Evolutionary conservation across 495 filamentous ascomycete genomes (phyloP).

Genomic region (Neurospora sp.): DNA sequence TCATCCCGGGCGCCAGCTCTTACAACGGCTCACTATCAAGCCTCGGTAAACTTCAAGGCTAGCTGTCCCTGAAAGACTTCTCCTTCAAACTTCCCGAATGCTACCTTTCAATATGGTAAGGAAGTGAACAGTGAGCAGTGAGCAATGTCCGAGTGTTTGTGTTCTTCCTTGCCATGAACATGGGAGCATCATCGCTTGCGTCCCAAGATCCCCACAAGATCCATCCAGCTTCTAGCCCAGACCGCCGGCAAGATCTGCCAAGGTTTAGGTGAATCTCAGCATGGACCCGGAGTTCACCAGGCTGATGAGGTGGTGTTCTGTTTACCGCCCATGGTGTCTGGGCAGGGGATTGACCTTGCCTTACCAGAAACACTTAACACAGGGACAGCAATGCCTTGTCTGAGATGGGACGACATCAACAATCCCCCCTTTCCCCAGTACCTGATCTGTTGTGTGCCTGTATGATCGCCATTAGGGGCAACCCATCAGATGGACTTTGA

Average conservation of each 20-base stretch:
- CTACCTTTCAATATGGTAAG: background rate
- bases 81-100: background rate
- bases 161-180: background rate
- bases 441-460: slow-evolving; percentile 11
- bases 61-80: background rate
- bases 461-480: slow-evolving; percentile 26
- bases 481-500: background rate
- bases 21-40: background rate
- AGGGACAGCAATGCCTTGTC: slow-evolving; percentile 12
- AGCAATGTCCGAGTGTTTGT: background rate
- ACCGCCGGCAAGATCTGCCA: slow-evolving; percentile 2
- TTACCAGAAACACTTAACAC: slow-evolving; percentile 12
- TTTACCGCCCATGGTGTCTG: background rate
- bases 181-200: background rate
- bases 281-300: background rate
- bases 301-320: background rate
- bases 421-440: background rate
- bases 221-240: background rate
- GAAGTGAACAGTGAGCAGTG: background rate
- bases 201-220: background rate
- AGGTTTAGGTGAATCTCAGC: background rate
- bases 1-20: background rate
- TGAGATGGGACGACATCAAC: background rate
- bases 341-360: slow-evolving; percentile 7
- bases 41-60: background rate